These are phyloP conservation scores for Penicillium tannophilum DNA, from an alignment of 495 filamentous ascomycete genomes.

Conservation along the genomic window DNA sequence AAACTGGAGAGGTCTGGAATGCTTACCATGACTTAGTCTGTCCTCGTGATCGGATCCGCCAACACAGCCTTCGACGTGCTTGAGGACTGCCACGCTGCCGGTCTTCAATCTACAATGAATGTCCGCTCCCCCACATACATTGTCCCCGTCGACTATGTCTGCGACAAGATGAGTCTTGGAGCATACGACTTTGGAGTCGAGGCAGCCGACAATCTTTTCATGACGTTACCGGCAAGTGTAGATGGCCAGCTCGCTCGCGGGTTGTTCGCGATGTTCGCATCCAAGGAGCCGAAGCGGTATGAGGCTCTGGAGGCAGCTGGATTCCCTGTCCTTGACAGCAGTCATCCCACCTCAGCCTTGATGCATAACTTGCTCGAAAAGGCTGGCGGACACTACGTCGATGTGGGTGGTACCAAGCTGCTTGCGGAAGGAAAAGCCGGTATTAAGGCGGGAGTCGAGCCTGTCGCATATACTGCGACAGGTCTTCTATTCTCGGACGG, in stretches of 20 bases:
- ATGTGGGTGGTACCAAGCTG: constrained; percentile 38
- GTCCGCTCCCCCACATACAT: constrained; percentile 39
- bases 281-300: constrained; percentile 23
- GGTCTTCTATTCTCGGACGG: constrained; percentile 40
- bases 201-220: constrained; percentile 19
- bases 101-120: constrained; percentile 42
- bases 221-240: constrained; percentile 15
- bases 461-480: constrained; percentile 29
- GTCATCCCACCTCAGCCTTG: constrained; percentile 12
- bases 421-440: constrained; percentile 33
- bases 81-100: constrained; percentile 42
- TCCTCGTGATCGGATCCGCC: constrained; percentile 36
- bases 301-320: constrained; percentile 16
- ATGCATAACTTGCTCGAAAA: constrained; percentile 28
- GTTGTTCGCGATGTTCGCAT: constrained; percentile 17
- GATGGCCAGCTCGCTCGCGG: constrained; percentile 21
- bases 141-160: constrained; percentile 28
- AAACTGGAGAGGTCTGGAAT: constrained; percentile 33
- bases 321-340: constrained; percentile 29
- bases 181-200: constrained; percentile 26
- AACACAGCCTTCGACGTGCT: constrained; percentile 53
- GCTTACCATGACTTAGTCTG: constrained; percentile 12
- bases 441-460: constrained; percentile 31
- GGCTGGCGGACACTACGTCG: constrained; percentile 44
- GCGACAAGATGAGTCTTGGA: constrained; percentile 17